These are phyloP conservation scores for Cyberlindnera mrakii DNA, from an alignment of 805 yeast genomes.

Conservation along the genomic window DNA sequence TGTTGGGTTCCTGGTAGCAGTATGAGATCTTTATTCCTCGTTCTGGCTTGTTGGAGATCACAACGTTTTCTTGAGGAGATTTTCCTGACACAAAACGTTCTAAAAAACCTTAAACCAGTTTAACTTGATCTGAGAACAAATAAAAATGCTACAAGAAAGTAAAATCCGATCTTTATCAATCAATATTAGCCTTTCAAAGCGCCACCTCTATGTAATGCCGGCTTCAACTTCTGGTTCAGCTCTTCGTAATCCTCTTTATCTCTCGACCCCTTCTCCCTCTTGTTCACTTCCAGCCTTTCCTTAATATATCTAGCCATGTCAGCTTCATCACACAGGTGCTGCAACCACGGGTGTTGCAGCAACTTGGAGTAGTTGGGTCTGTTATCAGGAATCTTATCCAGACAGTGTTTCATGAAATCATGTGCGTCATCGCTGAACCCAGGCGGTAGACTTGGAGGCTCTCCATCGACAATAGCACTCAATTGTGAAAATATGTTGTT, in stretches of 20 bases:
- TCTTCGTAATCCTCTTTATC: conserved; percentile 19
- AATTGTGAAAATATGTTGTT: conserved; percentile 87
- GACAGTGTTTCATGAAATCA: conserved; percentile 69
- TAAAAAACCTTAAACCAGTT: too few relatives aligned
- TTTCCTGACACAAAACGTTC: too few relatives aligned
- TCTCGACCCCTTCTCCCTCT: conserved; percentile 11
- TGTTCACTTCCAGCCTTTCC: conserved; percentile 27
- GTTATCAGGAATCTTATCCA: conserved; percentile 72
- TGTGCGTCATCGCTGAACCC: conserved; percentile 72
- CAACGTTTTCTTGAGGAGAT: too few relatives aligned
- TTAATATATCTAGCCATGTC: conserved; percentile 33
- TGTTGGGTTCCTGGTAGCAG: too few relatives aligned
- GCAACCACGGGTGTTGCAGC: conserved; percentile 81
- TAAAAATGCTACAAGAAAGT: not conserved
- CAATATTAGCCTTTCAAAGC: conserved; percentile 8
- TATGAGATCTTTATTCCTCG: too few relatives aligned
- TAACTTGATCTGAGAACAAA: too few relatives aligned
- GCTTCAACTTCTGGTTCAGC: conserved; percentile 22
- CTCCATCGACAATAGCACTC: conserved; percentile 95
- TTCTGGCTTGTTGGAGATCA: too few relatives aligned
- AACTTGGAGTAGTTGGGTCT: conserved; percentile 79
- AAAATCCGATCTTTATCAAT: not conserved
- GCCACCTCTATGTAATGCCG: conserved; percentile 29
- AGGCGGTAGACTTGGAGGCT: conserved; percentile 73
- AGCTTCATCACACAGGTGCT: conserved; percentile 36